Evolutionary conservation across 2,329 filamentous ascomycete genomes (phyloP).

Genomic region (Aspergillus tubingensis): DNA sequence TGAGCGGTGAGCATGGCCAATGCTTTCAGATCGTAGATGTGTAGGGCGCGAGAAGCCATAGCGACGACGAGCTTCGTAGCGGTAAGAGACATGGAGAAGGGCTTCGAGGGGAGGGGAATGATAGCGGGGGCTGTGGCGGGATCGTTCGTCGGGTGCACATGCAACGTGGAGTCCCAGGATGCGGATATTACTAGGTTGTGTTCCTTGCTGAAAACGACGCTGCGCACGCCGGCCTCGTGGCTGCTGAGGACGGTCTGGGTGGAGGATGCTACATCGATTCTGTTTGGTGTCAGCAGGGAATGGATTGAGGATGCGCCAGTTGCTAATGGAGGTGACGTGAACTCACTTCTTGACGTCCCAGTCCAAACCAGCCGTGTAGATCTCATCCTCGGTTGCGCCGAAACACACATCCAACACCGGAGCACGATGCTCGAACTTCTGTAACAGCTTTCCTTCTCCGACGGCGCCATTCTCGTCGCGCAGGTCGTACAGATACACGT

Average conservation of each 20-base stretch:
- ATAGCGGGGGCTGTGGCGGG: slow-evolving; percentile 59
- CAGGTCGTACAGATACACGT: slow-evolving; percentile 86
- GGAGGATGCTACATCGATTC: slow-evolving; percentile 71
- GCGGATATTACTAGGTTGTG: slow-evolving; percentile 81
- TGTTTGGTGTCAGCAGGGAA: slow-evolving; percentile 28
- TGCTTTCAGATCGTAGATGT: slow-evolving; percentile 85
- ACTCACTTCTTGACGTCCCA: slow-evolving; percentile 75
- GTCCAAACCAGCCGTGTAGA: slow-evolving; percentile 85
- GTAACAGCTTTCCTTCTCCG: slow-evolving; percentile 64
- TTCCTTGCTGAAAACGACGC: slow-evolving; percentile 76
- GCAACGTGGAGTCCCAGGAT: slow-evolving; percentile 90
- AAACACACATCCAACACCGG: slow-evolving; percentile 93
- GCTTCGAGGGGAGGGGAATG: slow-evolving; percentile 77
- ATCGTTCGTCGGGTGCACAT: slow-evolving; percentile 66
- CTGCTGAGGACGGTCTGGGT: slow-evolving; percentile 74
- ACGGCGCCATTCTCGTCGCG: slow-evolving; percentile 55
- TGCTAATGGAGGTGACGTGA: neutral
- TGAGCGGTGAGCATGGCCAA: slow-evolving; percentile 59
- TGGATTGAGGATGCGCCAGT: neutral
- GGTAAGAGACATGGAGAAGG: slow-evolving; percentile 78
- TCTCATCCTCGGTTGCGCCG: slow-evolving; percentile 76
- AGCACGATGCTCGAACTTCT: slow-evolving; percentile 76
- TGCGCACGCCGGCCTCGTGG: slow-evolving; percentile 77
- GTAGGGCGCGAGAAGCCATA: slow-evolving; percentile 89
- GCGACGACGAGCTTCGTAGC: slow-evolving; percentile 88